Base-by-base conservation (phyloP, 169 alveolate genomes). In the Plasmodium chabaudi region DNA sequence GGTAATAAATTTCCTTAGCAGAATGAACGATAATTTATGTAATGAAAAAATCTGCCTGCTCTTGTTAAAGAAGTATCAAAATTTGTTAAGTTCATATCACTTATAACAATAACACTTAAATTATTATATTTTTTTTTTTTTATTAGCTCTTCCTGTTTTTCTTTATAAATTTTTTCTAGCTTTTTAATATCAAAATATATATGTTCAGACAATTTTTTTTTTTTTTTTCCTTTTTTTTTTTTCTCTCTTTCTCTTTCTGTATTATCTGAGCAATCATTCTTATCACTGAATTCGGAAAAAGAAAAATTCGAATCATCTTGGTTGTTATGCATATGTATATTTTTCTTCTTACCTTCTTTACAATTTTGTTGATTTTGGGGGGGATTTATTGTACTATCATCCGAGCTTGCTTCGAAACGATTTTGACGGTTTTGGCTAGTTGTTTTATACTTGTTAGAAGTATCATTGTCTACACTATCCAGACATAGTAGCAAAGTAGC, bases 21-120 rank as follows among this genome's bases (percentile, higher is more conserved):
- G 7, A 34, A 34, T 34, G 51, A 82, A 1, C 19, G 46, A 67
- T 55, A 82, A 34, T 82, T 82, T 67, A 82, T 82, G 44, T 34
- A 82, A 56, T 82, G 90, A 68, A 82, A 82, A 68, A 82, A 82
- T 56, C 90, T 15, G 13, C 90, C 90, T 21, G 90, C 90, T 21
- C 90, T 65, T 13, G 44, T 82, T n/a, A 82, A 70, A 15, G 90
- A 82, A 39, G 34, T 15, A 42, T 82, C 82, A 68, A 55, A 82
- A 23, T 44, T 15, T 15, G 59, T 82, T 27, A 82, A 34, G 56
- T 67, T 64, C 53, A 67, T 12, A 56, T 82, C 90, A 49, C 90
- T 82, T 67, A 82, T 67, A 53, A 82, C 82, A n/a, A 82, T 67
- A 34, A 82, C 68, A 55, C 84, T 82, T 47, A 82, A 46, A 59